A percentile compares a stretch with the other conserved stretches of the same genome.
Evolutionary conservation across 148 eudicot genomes (phyloP).

Genomic region (Rhododendron simsii): DNA sequence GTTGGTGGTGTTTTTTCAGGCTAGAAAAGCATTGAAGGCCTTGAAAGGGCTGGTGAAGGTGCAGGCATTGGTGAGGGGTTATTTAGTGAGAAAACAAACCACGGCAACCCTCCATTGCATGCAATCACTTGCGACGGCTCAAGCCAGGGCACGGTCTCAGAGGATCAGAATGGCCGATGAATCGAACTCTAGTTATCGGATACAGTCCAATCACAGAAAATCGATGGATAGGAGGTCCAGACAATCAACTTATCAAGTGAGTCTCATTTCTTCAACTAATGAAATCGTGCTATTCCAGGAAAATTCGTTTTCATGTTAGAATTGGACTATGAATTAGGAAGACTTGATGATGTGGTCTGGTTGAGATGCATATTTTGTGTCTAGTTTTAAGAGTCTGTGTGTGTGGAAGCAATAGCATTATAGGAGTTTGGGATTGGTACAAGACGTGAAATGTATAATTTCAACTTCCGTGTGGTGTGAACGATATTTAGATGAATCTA

Average conservation of each 20-base stretch:
- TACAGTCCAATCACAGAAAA: constrained; percentile 33
- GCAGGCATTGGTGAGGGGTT: constrained; percentile 87
- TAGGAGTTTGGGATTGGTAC: not conserved
- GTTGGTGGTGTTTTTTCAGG: constrained; percentile 33
- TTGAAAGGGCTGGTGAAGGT: constrained; percentile 83
- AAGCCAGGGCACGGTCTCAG: constrained; percentile 74
- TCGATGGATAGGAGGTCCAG: constrained; percentile 32
- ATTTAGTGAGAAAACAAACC: constrained; percentile 78
- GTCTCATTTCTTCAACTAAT: not conserved
- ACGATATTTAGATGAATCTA: not conserved
- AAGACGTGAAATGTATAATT: no score
- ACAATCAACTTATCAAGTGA: constrained; percentile 38
- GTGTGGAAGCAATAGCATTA: no score
- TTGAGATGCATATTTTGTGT: no score
- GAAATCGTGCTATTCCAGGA: not conserved
- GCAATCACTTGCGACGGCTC: constrained; percentile 73
- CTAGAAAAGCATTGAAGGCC: constrained; percentile 80
- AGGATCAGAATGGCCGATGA: constrained; percentile 50
- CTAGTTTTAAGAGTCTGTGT: no score
- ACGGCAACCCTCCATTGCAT: constrained; percentile 76
- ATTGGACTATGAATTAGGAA: no score
- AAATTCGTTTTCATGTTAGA: not conserved
- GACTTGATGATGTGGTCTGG: no score
- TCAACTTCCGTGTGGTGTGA: no score
- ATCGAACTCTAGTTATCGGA: constrained; percentile 22